Evolutionary conservation across 495 filamentous ascomycete genomes (phyloP), one percentile per base, ranked within the genome.

Genomic region (Cairneyella variabilis): DNA sequence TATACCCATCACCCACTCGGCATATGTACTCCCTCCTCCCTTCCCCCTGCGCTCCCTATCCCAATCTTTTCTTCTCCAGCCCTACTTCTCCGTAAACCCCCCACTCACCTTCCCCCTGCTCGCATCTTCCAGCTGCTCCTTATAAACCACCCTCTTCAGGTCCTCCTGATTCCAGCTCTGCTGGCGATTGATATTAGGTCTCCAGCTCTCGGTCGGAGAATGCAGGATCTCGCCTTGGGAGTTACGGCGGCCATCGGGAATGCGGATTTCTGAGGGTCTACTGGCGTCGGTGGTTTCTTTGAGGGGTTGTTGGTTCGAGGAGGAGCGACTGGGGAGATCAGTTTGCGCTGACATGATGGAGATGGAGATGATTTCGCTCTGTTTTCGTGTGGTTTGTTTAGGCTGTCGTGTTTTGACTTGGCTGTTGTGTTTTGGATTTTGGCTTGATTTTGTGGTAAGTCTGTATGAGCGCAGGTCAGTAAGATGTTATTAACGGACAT

Each of bases 91-190:
- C 22, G 41, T 53, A 36, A 53, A 53, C 17, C 55, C 49, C 37
- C 39, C 53, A 6, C 23, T 16, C 21, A 25, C 34, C 30, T 20
- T 25, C 7, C 37, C 48, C 21, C 36, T 26, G 18, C 21, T 28
- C 28, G 3, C 42, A 44, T 45, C 46, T 22, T 18, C 34, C 36
- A 26, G 45, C 40, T 53, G 53, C 25, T 21, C 44, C 11, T 17
- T 16, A 27, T 52, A 43, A 0, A 26, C 17, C 16, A 46, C 23
- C 30, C 74, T 71, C 59, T 75, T 74, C 43, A 69, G 65, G 59
- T 79, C 76, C 55, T 80, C 68, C 17, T 57, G 47, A 40, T 65
- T 65, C 62, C 67, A 80, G 58, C 73, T 77, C 56, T 74, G 71
- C 23, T 58, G 64, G 26, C 74, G 66, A 32, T 67, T 61, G 20